Conservation (phyloP, 148 eudicot genomes). For the Rhododendron henanense region DNA sequence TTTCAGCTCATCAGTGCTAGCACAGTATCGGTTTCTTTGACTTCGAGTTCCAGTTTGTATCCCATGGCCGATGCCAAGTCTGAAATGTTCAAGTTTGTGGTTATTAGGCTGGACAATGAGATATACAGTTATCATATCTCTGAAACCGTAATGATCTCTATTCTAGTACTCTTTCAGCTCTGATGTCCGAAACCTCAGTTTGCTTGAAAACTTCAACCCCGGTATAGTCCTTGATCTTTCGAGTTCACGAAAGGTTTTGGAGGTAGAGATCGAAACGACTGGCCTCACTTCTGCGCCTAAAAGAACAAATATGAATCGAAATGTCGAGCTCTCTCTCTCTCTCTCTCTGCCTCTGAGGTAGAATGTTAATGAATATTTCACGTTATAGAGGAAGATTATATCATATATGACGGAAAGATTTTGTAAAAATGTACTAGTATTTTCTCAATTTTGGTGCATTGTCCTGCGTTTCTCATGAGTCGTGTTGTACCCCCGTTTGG, state of each 20-base stretch:
- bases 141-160: not conserved
- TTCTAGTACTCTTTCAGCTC: conserved; percentile 2
- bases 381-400: too few relatives aligned
- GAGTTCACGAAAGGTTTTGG: conserved; percentile 5
- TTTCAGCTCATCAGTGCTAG: not conserved
- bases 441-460: not conserved
- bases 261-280: not conserved
- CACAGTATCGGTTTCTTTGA: conserved; percentile 10
- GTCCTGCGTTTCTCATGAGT: not conserved
- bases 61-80: not conserved
- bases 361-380: too few relatives aligned
- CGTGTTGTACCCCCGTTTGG: not conserved
- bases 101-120: not conserved
- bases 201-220: not conserved
- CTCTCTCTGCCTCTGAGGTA: not conserved
- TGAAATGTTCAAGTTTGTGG: not conserved
- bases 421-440: too few relatives aligned
- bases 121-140: not conserved
- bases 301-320: not conserved
- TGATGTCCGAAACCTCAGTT: not conserved
- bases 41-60: not conserved
- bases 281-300: not conserved
- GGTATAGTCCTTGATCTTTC: not conserved
- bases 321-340: not conserved
- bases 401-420: too few relatives aligned